A percentile compares a stretch with the other conserved stretches of the same genome.
Conservation (phyloP, 805 yeast species). For the Lipomyces mesembrius region DNA sequence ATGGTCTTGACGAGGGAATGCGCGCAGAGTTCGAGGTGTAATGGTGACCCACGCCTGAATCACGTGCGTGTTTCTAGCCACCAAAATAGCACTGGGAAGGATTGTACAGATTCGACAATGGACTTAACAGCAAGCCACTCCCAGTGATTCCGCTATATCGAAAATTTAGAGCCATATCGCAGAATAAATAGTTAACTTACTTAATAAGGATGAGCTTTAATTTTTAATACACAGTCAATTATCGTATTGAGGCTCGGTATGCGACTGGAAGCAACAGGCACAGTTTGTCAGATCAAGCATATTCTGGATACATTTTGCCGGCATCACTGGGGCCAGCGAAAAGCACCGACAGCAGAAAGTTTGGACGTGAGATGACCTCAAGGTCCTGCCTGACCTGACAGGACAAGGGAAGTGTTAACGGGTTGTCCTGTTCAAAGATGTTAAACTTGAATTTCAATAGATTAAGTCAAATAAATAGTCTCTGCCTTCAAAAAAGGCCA, state of each 20-base stretch:
- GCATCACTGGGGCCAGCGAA: background rate
- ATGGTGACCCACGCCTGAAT: background rate
- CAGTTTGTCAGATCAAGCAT: too few species aligned
- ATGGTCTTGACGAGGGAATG: background rate
- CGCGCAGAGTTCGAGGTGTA: too few species aligned
- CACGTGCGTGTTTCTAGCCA: background rate
- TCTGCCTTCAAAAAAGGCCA: too few species aligned
- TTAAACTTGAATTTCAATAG: too few species aligned
- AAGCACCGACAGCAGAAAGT: background rate
- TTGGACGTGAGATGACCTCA: background rate
- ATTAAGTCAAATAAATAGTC: too few species aligned
- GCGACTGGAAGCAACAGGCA: too few species aligned
- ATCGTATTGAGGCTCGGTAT: background rate
- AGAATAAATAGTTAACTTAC: background rate
- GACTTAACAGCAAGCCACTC: background rate
- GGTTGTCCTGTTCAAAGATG: too few species aligned
- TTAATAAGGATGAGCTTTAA: too few species aligned
- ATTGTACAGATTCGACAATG: too few species aligned
- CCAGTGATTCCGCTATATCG: background rate
- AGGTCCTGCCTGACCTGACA: too few species aligned
- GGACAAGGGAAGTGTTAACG: too few species aligned
- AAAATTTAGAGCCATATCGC: background rate
- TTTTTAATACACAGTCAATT: too few species aligned
- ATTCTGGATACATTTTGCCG: background rate
- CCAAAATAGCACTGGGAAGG: background rate